phyloP scores from a whole-genome alignment of 345 rosid genomes.

The Leavenworthia alabamica region DNA sequence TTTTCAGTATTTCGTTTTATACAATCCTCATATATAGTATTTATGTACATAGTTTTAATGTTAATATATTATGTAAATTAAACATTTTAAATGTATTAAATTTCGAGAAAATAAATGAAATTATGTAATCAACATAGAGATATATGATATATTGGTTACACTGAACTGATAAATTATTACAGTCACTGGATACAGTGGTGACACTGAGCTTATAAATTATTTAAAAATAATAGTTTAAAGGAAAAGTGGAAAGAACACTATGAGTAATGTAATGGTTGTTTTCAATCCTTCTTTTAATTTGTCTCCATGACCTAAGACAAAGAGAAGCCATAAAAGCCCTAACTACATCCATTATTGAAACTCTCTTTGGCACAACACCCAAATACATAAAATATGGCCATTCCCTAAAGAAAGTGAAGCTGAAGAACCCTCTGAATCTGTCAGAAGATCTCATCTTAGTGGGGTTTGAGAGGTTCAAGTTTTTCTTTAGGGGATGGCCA shows the following conservation, averaged over 20 bases:
- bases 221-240: background rate
- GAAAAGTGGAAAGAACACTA: conserved; percentile 22
- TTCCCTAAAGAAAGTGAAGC: conserved; percentile 21
- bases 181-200: background rate
- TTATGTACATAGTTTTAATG: background rate
- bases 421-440: conserved; percentile 11
- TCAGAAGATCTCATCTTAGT: conserved; percentile 18
- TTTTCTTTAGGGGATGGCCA: conserved; percentile 25
- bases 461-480: conserved; percentile 12
- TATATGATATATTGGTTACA: too few relatives aligned
- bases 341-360: conserved; percentile 23
- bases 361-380: conserved; percentile 32
- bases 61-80: background rate
- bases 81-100: too few relatives aligned
- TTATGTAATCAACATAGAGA: too few relatives aligned
- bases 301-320: conserved; percentile 32
- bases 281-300: conserved; percentile 16
- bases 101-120: too few relatives aligned
- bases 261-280: conserved; percentile 15
- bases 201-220: conserved; percentile 10
- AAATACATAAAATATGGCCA: conserved; percentile 15
- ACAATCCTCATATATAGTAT: background rate
- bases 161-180: background rate
- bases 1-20: background rate
- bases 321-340: conserved; percentile 23